These are phyloP conservation scores for Trametes maxima DNA, from an alignment of 768 basidiomycete genomes.

Conservation along the genomic window DNA sequence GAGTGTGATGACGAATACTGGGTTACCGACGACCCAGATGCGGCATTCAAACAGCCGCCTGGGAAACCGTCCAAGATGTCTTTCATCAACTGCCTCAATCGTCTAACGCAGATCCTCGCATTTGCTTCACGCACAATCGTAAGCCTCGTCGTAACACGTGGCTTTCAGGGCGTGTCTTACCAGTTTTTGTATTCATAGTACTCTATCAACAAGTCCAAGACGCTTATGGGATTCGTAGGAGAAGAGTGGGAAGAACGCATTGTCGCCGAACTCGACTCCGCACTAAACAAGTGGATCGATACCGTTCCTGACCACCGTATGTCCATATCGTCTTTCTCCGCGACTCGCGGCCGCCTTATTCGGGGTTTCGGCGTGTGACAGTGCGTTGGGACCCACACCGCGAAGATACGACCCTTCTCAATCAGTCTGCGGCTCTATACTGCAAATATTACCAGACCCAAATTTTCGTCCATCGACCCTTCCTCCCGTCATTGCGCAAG, in stretches of 20 bases:
- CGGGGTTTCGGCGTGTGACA: background rate
- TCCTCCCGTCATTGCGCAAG: slow-evolving; percentile 67
- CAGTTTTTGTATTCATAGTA: slow-evolving; percentile 35
- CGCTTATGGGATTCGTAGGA: slow-evolving; percentile 38
- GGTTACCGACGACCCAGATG: slow-evolving; percentile 54
- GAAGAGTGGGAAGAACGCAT: slow-evolving; percentile 49
- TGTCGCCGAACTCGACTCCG: slow-evolving; percentile 64
- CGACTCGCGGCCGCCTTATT: too few species aligned
- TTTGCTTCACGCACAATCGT: slow-evolving; percentile 52
- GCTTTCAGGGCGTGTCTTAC: background rate
- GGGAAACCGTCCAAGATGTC: slow-evolving; percentile 56
- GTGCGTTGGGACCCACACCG: slow-evolving; percentile 33
- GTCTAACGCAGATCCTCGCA: slow-evolving; percentile 62
- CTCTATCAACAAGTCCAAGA: slow-evolving; percentile 48
- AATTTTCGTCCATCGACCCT: slow-evolving; percentile 79
- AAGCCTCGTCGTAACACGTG: background rate
- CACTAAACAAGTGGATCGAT: slow-evolving; percentile 63
- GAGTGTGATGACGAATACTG: slow-evolving; percentile 84
- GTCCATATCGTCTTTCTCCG: background rate
- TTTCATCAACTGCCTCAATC: slow-evolving; percentile 57
- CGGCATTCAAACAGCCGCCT: slow-evolving; percentile 63
- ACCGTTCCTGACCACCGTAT: slow-evolving; percentile 57
- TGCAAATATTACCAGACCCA: slow-evolving; percentile 47
- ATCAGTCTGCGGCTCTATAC: slow-evolving; percentile 43
- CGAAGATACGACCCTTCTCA: slow-evolving; percentile 27